A percentile compares a stretch with the other conserved stretches of the same genome.
phyloP scores from a whole-genome alignment of 1,284 basidiomycete genomes.

The Cutaneotrichosporon cutaneum region DNA sequence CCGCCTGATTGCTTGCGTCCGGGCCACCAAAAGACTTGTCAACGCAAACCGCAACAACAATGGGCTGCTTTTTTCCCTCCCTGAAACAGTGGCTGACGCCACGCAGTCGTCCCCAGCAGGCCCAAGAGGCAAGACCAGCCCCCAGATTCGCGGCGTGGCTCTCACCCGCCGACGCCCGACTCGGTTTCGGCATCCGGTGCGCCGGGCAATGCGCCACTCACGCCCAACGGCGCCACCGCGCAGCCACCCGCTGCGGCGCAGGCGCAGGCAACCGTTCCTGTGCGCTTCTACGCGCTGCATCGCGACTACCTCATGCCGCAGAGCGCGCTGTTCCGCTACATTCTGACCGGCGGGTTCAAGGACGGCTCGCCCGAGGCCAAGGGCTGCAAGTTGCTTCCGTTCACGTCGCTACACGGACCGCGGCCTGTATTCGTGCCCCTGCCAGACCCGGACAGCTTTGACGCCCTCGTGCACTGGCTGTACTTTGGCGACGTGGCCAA shows the following conservation, averaged over 20 bases:
- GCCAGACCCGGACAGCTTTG: constrained; percentile 50
- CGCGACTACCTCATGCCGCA: constrained; percentile 51
- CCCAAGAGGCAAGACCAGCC: neutral
- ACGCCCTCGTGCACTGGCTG: constrained; percentile 49
- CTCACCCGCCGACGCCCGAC: neutral
- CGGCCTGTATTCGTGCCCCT: constrained; percentile 43
- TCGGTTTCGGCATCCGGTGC: neutral
- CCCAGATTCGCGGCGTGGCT: constrained; percentile 3
- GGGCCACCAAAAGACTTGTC: neutral
- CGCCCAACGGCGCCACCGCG: neutral
- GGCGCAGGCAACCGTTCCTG: neutral
- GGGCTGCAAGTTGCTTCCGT: constrained; percentile 18
- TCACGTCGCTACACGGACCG: constrained; percentile 14
- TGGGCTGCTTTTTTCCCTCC: neutral
- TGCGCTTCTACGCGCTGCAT: constrained; percentile 40
- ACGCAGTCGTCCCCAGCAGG: constrained; percentile 10
- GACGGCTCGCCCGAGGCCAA: constrained; percentile 17
- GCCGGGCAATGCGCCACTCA: neutral
- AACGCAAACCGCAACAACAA: neutral
- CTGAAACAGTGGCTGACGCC: constrained; percentile 12
- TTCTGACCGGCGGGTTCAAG: constrained; percentile 31
- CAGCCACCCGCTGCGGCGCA: neutral
- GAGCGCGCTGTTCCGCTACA: constrained; percentile 43
- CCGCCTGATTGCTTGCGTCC: neutral
- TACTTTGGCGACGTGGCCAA: constrained; percentile 48